phyloP scores from a whole-genome alignment of 495 filamentous ascomycete genomes.

The Podospora australis region DNA sequence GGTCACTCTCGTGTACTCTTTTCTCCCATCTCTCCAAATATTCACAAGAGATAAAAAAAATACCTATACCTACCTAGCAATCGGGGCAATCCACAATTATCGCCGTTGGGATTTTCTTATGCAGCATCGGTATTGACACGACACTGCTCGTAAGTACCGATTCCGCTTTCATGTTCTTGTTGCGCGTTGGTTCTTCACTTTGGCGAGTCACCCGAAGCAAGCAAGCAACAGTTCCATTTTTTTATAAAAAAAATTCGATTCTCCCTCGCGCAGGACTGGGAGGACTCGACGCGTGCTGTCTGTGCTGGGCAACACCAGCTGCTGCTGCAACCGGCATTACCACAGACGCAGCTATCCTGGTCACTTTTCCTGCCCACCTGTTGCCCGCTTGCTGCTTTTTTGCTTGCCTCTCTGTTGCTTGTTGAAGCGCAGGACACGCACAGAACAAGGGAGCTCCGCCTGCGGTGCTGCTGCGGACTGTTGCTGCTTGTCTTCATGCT shows the following conservation, averaged over 20 bases:
- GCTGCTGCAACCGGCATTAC: neutral
- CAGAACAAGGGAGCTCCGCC: too few species aligned
- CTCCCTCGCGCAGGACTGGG: constrained; percentile 2
- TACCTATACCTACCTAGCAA: neutral
- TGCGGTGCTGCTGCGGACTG: neutral
- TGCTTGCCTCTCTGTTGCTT: neutral
- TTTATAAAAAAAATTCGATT: neutral
- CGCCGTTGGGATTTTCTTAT: constrained; percentile 17
- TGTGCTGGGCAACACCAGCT: neutral
- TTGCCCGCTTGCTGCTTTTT: neutral
- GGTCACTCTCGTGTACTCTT: constrained; percentile 24
- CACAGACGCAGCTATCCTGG: constrained; percentile 10
- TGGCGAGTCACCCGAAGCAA: neutral
- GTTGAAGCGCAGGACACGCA: too few species aligned
- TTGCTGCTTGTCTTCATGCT: neutral
- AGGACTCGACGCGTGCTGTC: constrained; percentile 15
- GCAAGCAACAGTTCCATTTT: neutral
- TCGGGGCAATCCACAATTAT: constrained; percentile 17
- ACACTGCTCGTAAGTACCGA: constrained; percentile 22
- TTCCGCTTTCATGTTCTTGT: constrained; percentile 2
- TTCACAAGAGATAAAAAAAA: neutral
- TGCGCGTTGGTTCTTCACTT: neutral
- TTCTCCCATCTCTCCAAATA: constrained; percentile 10
- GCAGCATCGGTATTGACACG: constrained; percentile 9
- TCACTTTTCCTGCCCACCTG: neutral